Conservation (phyloP, 441 rosid species). For the Eutrema salsugineum region DNA sequence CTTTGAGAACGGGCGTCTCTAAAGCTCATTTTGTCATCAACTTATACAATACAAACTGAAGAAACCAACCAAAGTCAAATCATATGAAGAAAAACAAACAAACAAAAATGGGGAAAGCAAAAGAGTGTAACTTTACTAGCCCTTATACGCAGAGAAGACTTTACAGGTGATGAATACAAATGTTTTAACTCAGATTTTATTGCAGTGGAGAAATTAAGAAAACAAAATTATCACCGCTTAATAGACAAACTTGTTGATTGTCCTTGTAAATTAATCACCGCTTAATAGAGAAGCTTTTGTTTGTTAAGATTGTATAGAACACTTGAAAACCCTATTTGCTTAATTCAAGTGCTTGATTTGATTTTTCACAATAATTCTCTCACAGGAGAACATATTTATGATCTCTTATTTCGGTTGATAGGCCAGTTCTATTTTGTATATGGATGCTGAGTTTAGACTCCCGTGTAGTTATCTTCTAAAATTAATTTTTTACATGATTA, state of each 20-base stretch:
- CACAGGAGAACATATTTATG: too few species aligned
- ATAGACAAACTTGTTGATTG: constrained; percentile 1
- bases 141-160: constrained; percentile 1
- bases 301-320: constrained; percentile 16
- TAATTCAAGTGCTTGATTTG: constrained; percentile 19
- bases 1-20: constrained; percentile 61
- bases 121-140: constrained; percentile 1
- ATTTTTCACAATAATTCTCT: neutral
- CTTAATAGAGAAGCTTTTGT: constrained; percentile 14
- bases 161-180: constrained; percentile 19
- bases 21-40: constrained; percentile 15
- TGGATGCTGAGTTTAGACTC: too few species aligned
- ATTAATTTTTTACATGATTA: too few species aligned
- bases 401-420: too few species aligned
- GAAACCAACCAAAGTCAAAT: constrained; percentile 16
- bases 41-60: constrained; percentile 24
- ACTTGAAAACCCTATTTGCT: constrained; percentile 9
- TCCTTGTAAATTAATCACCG: constrained; percentile 22
- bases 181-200: constrained; percentile 10
- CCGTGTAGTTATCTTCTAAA: too few species aligned
- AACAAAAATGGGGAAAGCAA: neutral
- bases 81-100: neutral
- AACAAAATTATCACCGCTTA: neutral
- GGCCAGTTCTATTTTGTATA: too few species aligned
- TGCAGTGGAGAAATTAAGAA: constrained; percentile 11